These are phyloP conservation scores for Trametes gibbosa DNA, from an alignment of 768 basidiomycete species.

Conservation along the genomic window DNA sequence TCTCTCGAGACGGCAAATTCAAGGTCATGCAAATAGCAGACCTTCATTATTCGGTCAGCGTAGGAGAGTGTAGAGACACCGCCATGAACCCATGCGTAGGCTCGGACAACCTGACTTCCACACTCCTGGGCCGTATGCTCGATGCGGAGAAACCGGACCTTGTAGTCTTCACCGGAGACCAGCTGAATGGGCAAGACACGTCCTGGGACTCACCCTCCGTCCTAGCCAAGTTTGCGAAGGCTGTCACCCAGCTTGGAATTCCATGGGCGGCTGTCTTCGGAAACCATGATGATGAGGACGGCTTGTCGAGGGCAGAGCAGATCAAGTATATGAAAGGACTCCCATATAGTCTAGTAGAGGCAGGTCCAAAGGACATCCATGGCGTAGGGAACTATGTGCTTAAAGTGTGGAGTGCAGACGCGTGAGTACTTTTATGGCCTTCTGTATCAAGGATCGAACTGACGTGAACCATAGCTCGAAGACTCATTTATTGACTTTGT, in stretches of 20 bases:
- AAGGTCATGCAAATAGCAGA: conserved; percentile 91
- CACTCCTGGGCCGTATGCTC: conserved; percentile 67
- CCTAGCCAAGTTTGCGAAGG: conserved; percentile 81
- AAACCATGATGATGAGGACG: conserved; percentile 87
- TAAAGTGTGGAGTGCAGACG: conserved; percentile 79
- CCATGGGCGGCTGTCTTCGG: conserved; percentile 95
- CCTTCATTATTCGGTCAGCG: conserved; percentile 84
- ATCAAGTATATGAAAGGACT: conserved; percentile 68
- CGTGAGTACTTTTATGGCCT: conserved; percentile 44
- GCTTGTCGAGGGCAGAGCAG: conserved; percentile 60
- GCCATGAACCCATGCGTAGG: conserved; percentile 45
- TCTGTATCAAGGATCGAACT: neutral
- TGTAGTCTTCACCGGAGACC: conserved; percentile 91
- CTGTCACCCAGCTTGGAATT: conserved; percentile 70
- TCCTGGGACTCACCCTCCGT: conserved; percentile 89
- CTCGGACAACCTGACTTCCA: conserved; percentile 79
- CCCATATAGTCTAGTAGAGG: conserved; percentile 81
- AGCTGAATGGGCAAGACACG: conserved; percentile 87
- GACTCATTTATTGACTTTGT: conserved; percentile 86
- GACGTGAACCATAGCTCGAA: conserved; percentile 54
- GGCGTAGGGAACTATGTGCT: conserved; percentile 92
- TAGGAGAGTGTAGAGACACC: conserved; percentile 77
- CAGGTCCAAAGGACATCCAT: conserved; percentile 80
- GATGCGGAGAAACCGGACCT: conserved; percentile 85
- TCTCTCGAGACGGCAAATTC: conserved; percentile 80